Evolutionary conservation across 768 basidiomycete species (phyloP).

Genomic region (Lactifluus piperatus): DNA sequence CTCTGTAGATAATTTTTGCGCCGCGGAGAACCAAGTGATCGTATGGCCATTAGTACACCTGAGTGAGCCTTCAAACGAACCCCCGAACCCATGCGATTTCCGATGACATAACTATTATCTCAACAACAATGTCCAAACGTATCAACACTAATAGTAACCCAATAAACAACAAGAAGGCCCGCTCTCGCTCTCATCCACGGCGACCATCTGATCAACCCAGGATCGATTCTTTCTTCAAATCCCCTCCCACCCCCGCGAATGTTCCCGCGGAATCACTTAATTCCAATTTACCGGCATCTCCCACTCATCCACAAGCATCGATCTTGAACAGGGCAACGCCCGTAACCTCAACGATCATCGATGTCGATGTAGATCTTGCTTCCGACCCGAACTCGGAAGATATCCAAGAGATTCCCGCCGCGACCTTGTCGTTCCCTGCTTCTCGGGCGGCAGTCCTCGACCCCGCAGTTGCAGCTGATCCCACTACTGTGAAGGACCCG

Average conservation of each 20-base stretch:
- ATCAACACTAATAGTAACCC: not conserved
- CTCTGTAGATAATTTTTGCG: not conserved
- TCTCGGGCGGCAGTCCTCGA: not conserved
- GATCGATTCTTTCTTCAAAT: conserved; percentile 15
- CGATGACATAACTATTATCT: conserved; percentile 13
- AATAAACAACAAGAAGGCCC: conserved; percentile 2
- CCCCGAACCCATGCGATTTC: not conserved
- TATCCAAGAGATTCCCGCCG: not conserved
- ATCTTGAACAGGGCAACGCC: conserved; percentile 7
- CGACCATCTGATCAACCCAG: conserved; percentile 1
- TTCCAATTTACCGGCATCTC: not conserved
- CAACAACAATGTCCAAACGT: conserved; percentile 10
- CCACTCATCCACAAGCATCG: not conserved
- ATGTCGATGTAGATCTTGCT: conserved; percentile 30
- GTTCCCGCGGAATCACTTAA: conserved; percentile 6
- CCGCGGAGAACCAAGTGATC: conserved; percentile 17
- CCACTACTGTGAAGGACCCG: not conserved
- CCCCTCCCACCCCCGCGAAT: not conserved
- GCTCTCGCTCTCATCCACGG: not conserved
- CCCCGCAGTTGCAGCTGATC: not conserved
- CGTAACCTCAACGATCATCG: conserved; percentile 24
- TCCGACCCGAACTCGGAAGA: conserved; percentile 18
- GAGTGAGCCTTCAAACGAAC: conserved; percentile 2
- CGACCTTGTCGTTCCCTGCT: not conserved
- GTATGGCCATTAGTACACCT: not conserved